Percentiles rank a stretch among this genome's conserved stretches.
phyloP scores from a whole-genome alignment of 1,284 basidiomycete genomes.

The Hymenochaete sp. region DNA sequence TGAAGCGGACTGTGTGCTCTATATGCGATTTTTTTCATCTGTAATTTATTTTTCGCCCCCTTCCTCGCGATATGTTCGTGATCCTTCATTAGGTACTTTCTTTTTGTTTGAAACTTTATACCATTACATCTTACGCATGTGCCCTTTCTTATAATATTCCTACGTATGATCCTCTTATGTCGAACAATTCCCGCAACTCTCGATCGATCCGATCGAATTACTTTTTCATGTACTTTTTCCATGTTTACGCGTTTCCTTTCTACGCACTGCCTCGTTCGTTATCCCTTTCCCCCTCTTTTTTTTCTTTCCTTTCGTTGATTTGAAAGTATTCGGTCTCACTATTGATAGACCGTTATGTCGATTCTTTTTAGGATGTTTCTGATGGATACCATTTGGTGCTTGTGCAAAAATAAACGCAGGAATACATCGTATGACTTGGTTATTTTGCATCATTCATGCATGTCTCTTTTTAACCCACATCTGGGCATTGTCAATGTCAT shows the following conservation, averaged over 20 bases:
- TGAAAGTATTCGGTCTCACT: too few relatives aligned
- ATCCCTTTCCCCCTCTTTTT: background rate
- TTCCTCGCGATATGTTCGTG: background rate
- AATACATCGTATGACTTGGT: too few relatives aligned
- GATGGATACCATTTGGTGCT: too few relatives aligned
- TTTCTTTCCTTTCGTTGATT: background rate
- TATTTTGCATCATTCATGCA: too few relatives aligned
- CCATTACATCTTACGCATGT: background rate
- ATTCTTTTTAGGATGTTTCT: too few relatives aligned
- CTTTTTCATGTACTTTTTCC: background rate
- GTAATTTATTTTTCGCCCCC: conserved; percentile 1
- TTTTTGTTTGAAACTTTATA: background rate
- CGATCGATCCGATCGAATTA: background rate
- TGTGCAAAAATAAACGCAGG: too few relatives aligned
- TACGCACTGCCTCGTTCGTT: background rate
- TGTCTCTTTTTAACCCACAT: too few relatives aligned
- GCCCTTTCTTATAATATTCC: conserved; percentile 1
- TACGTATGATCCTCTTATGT: too few relatives aligned
- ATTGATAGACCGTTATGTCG: too few relatives aligned
- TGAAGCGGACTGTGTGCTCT: too few relatives aligned
- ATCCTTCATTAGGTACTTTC: background rate
- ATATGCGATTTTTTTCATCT: background rate
- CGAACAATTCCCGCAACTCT: too few relatives aligned
- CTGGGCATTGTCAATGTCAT: too few relatives aligned
- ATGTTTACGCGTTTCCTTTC: background rate